phyloP scores from a whole-genome alignment of 768 basidiomycete species.

The Rhodocollybia butyracea region DNA sequence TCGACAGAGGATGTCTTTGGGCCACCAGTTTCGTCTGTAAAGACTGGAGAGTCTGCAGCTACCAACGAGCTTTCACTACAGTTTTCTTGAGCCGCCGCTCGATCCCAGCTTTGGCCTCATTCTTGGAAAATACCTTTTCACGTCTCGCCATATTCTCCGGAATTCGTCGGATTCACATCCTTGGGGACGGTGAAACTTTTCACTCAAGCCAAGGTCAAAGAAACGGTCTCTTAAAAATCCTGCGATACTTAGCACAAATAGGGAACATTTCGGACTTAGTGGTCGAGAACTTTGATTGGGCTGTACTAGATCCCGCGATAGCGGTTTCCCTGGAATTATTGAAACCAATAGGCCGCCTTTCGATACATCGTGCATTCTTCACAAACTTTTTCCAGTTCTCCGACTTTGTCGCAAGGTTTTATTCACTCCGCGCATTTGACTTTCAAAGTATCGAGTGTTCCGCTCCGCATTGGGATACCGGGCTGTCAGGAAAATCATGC shows the following conservation, averaged over 20 bases:
- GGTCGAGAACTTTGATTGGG: conserved; percentile 5
- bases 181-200: neutral
- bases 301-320: conserved; percentile 4
- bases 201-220: conserved; percentile 11
- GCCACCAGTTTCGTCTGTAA: conserved; percentile 18
- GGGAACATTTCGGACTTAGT: neutral
- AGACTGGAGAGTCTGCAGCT: conserved; percentile 20
- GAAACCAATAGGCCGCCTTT: neutral
- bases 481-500: no score
- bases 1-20: conserved; percentile 12
- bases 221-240: conserved; percentile 5
- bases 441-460: conserved; percentile 1
- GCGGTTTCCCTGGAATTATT: neutral
- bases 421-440: neutral
- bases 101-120: conserved; percentile 11
- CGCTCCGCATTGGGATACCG: neutral
- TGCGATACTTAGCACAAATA: conserved; percentile 7
- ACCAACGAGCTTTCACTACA: conserved; percentile 16
- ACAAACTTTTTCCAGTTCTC: neutral
- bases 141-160: conserved; percentile 16
- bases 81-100: conserved; percentile 15
- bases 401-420: conserved; percentile 8
- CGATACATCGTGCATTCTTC: neutral
- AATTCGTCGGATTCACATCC: conserved; percentile 13
- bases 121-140: conserved; percentile 19